A percentile compares a stretch with the other conserved stretches of the same genome.
Evolutionary conservation across 73 alveolate species (phyloP).

Genomic region (Breviolum minutum): DNA sequence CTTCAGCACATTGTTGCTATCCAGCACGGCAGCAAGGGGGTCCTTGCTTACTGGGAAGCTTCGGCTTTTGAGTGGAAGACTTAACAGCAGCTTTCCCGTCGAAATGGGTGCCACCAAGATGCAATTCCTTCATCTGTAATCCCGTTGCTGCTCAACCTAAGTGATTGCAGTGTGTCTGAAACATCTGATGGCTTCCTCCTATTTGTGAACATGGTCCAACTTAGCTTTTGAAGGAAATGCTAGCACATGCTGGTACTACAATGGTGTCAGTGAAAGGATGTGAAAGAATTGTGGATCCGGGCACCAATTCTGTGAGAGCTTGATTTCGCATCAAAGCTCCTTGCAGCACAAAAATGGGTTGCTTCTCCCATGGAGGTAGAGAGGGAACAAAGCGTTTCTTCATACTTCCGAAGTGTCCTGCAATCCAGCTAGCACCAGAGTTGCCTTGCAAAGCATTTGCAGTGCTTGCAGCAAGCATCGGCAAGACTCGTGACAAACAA

Average conservation of each 20-base stretch:
- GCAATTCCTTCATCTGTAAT: slow-evolving; percentile 71
- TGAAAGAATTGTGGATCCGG: background rate
- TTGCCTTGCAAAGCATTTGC: slow-evolving; percentile 3
- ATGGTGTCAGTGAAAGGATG: background rate
- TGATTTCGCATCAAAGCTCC: slow-evolving; percentile 88
- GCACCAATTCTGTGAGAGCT: slow-evolving; percentile 80
- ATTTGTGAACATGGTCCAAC: background rate
- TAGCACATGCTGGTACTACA: no score
- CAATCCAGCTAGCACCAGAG: slow-evolving; percentile 94
- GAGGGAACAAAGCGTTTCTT: background rate
- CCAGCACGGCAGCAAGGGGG: slow-evolving; percentile 79
- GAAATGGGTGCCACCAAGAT: background rate
- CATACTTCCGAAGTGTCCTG: background rate
- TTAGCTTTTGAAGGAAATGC: no score
- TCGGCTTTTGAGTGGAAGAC: no score
- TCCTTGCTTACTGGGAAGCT: slow-evolving; percentile 17
- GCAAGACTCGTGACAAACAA: background rate
- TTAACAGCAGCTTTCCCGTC: background rate
- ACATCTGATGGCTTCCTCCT: no score
- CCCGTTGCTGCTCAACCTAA: slow-evolving; percentile 62
- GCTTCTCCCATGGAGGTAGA: background rate
- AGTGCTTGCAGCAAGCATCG: background rate
- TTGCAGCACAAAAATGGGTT: background rate
- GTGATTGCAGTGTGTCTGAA: background rate
- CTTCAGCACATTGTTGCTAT: slow-evolving; percentile 59